phyloP scores from a whole-genome alignment of 2,329 filamentous ascomycete genomes.

The Didymella segeticola region DNA sequence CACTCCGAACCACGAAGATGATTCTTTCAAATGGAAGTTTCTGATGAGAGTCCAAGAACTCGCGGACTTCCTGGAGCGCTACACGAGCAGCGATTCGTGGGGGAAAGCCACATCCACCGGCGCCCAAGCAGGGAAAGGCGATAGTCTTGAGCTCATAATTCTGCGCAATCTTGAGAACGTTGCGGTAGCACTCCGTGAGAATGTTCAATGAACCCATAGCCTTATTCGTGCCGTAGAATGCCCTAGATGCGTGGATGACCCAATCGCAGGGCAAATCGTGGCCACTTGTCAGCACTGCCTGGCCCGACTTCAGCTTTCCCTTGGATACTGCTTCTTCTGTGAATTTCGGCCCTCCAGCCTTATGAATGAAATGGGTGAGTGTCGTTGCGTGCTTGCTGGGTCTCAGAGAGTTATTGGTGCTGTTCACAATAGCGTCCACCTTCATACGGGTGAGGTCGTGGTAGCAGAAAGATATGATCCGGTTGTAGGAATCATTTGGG shows the following conservation, averaged over 20 bases:
- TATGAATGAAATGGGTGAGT: slow-evolving; percentile 36
- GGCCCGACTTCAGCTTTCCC: slow-evolving; percentile 27
- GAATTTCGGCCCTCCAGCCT: slow-evolving; percentile 38
- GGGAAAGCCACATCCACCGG: slow-evolving; percentile 43
- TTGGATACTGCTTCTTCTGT: slow-evolving; percentile 26
- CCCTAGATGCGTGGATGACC: slow-evolving; percentile 43
- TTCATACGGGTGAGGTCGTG: slow-evolving; percentile 42
- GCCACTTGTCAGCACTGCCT: slow-evolving; percentile 36
- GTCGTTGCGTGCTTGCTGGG: slow-evolving; percentile 17
- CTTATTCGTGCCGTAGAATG: slow-evolving; percentile 28
- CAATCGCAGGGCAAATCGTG: slow-evolving; percentile 37
- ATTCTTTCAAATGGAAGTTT: slow-evolving; percentile 35
- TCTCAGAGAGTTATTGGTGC: slow-evolving; percentile 28
- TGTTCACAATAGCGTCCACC: slow-evolving; percentile 47
- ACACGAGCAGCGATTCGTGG: slow-evolving; percentile 39
- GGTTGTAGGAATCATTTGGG: slow-evolving; percentile 41
- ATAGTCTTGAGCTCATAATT: slow-evolving; percentile 34
- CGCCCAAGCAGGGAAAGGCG: slow-evolving; percentile 44
- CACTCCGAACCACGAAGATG: slow-evolving; percentile 39
- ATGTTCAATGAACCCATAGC: slow-evolving; percentile 33
- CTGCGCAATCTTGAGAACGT: slow-evolving; percentile 31
- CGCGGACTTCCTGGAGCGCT: slow-evolving; percentile 42
- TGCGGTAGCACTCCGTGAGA: slow-evolving; percentile 43
- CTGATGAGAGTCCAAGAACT: slow-evolving; percentile 37
- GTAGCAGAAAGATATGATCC: slow-evolving; percentile 37